phyloP scores from a whole-genome alignment of 805 yeast species.

The Suhomyces kilbournensis region DNA sequence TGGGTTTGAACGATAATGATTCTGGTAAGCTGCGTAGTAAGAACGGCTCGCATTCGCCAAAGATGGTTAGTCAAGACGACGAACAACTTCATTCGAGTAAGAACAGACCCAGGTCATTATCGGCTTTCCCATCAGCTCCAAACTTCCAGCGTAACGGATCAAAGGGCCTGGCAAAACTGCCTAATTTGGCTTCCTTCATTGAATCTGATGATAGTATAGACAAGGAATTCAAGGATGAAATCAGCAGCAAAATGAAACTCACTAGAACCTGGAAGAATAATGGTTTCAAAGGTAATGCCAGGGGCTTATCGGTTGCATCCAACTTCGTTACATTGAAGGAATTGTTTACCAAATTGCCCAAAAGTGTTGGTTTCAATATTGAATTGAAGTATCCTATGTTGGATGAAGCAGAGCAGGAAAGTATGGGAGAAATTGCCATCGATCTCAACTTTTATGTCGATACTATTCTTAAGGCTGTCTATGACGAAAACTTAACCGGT shows the following conservation, averaged over 20 bases:
- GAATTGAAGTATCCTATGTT: conserved; percentile 95
- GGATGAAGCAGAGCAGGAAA: conserved; percentile 86
- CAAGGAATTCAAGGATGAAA: conserved; percentile 37
- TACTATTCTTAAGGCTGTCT: conserved; percentile 75
- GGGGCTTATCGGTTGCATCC: conserved; percentile 88
- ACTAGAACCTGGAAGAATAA: conserved; percentile 86
- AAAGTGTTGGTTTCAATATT: conserved; percentile 85
- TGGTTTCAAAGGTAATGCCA: conserved; percentile 87
- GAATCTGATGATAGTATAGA: conserved; percentile 28
- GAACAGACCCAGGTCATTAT: conserved; percentile 38
- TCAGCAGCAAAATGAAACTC: conserved; percentile 66
- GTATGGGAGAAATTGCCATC: conserved; percentile 78
- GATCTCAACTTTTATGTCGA: conserved; percentile 89
- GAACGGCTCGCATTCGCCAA: background rate
- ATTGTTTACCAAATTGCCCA: conserved; percentile 76
- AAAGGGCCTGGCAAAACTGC: conserved; percentile 3
- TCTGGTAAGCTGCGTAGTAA: conserved; percentile 5
- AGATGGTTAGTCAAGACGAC: conserved; percentile 19
- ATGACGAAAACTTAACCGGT: conserved; percentile 67
- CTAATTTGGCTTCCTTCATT: background rate
- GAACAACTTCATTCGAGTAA: conserved; percentile 28
- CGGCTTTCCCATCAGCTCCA: conserved; percentile 34
- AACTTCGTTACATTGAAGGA: conserved; percentile 87
- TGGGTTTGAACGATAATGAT: conserved; percentile 46
- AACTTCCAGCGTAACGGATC: conserved; percentile 16